Base-by-base conservation (phyloP, 768 basidiomycete genomes). In the button mushroom (Agaricus bisporus) region DNA sequence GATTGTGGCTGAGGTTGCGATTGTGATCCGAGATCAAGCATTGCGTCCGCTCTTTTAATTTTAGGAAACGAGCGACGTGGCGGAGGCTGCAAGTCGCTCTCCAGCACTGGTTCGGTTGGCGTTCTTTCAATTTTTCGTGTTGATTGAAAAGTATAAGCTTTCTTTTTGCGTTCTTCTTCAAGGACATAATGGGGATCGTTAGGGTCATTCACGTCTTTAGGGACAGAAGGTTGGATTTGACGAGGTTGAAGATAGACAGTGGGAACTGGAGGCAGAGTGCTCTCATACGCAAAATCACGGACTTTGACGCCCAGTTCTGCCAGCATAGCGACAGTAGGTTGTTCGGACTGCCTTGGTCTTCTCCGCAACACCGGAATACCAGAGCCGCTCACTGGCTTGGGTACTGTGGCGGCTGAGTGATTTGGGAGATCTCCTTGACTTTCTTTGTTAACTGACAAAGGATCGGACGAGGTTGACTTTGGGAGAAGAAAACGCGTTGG, bases 251-350 rank as follows among this genome's bases (percentile, higher is more conserved):
- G 73, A 15, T 71, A 74, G 22, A 80, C 76, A 2, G 82, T 73
- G 28, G 69, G 70, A 38, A 88, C 74, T 8, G 82, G 81, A 1
- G 85, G 83, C 43, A 87, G 68, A 25, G 70, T 81, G 67, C 74
- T 83, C 66, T 86, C 83, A 68, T 82, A 85, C 14, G 80, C 84
- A 73, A 83, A 88, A 68, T 88, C 80, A 71, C 69, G 77, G 65
- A 71, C 73, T 70, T 73, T 76, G 52, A 76, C 70, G 3, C 78
- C 73, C 10, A 67, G 54, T 15, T 56, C 62, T 56, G 65, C 63
- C 32, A 72, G 60, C 15, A 37, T 51, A 8, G 50, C 14, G 25
- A 47, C 44, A 38, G 59, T 47, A 45, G 71, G 63, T 55, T 67
- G 62, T 49, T 65, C 52, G 50, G 61, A 57, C 9, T 35, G 29